Evolutionary conservation across 805 yeast species (phyloP), one percentile per base, ranked within the genome.

Genomic region (Teunomyces panamensis): DNA sequence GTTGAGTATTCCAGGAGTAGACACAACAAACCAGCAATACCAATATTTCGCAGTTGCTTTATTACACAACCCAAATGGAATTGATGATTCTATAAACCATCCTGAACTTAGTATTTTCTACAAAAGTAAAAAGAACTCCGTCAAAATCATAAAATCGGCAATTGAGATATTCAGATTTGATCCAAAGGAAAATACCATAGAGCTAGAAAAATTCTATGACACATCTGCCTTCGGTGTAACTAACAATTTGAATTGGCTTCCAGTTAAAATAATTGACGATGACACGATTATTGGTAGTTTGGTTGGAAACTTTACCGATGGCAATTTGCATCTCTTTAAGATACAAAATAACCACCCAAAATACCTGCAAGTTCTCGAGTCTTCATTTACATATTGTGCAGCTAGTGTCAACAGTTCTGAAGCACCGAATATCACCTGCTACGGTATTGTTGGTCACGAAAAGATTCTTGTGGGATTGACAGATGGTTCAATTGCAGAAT

Each of bases 401-500:
- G 60, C 30, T 37, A 56, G 35, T 16, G 10, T 20, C 8, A 13
- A 32, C 6, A 13, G 24, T 4, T 11, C 30, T 3, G 41, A 39
- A 6, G 27, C 9, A 11, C 17, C 42, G 24, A 51, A 43, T 16
- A 75, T 84, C 4, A 73, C 82, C 1, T 62, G 78, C 30, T 76
- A 69, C 51, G 83, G 77, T 51, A 78, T 78, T 64, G 35, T 79
- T 4, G 71, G 73, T 8, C 56, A 69, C 4, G 65, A 68, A 2
- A 67, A 58, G 9, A 59, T 86, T 1, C 59, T 84, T 2, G 79
- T 81, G 28, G 92, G 91, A 0, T 74, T 80, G 4, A 61, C 71
- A 2, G 76, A 79, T 45, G 94, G 94, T 0, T 68, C 67, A 28
- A 63, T 86, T 8, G 83, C 81, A 0, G 89, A 84, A 56, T 83